Percentiles rank a stretch among this genome's conserved stretches.
These are phyloP conservation scores for Talaromyces trachyspermus DNA, from an alignment of 495 filamentous ascomycete genomes.

Conservation along the genomic window DNA sequence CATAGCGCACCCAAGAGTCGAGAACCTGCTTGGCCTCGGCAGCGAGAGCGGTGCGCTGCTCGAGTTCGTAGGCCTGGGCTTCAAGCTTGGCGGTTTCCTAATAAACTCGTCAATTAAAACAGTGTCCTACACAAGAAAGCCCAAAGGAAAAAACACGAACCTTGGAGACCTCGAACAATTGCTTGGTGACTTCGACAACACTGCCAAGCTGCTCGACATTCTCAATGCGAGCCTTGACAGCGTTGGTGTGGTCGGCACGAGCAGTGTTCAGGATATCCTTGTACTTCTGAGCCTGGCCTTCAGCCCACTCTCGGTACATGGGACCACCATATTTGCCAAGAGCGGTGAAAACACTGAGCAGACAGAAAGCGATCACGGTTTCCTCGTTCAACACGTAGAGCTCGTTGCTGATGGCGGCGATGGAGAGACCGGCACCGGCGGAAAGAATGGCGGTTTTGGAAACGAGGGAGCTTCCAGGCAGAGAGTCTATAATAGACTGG, in stretches of 20 bases:
- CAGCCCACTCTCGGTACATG: constrained; percentile 85
- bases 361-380: constrained; percentile 79
- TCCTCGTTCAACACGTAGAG: constrained; percentile 99
- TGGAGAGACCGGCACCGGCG: constrained; percentile 77
- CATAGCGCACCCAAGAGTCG: constrained; percentile 97
- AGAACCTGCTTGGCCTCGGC: constrained; percentile 89
- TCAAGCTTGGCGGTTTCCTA: constrained; percentile 96
- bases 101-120: constrained; percentile 15
- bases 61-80: constrained; percentile 90
- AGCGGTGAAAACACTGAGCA: constrained; percentile 82
- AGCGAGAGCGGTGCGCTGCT: constrained; percentile 86
- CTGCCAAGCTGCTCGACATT: constrained; percentile 86
- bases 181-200: constrained; percentile 94
- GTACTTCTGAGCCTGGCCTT: constrained; percentile 78
- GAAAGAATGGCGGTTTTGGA: constrained; percentile 96
- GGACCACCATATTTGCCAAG: constrained; percentile 89
- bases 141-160: constrained; percentile 34
- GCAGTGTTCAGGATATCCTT: constrained; percentile 88
- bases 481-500: constrained; percentile 83
- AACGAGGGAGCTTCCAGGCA: constrained; percentile 77
- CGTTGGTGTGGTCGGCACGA: constrained; percentile 85
- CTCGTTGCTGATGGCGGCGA: constrained; percentile 98
- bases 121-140: too few relatives aligned
- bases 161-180: constrained; percentile 97
- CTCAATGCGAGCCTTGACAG: constrained; percentile 87